These are phyloP conservation scores for Syncephalastrum monosporum DNA, from an alignment of 371 early-diverging fungal species.

Conservation along the genomic window DNA sequence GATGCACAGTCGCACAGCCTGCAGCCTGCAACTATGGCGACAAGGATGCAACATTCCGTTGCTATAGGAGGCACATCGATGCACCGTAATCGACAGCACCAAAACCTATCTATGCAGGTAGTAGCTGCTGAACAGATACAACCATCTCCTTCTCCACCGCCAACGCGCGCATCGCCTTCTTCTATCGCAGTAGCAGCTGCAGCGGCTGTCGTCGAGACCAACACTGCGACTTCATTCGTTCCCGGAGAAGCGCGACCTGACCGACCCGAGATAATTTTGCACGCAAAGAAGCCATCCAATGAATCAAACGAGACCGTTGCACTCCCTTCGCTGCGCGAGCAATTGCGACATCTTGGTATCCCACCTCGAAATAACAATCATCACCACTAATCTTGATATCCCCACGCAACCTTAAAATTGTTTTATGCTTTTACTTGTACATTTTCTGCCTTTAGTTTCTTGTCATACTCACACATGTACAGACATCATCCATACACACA, in stretches of 20 bases:
- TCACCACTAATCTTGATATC: no score
- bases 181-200: neutral
- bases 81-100: neutral
- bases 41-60: no score
- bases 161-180: neutral
- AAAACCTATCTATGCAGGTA: conserved; percentile 1
- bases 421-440: no score
- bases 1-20: no score
- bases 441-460: no score
- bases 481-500: no score
- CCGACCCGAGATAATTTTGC: conserved; percentile 12
- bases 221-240: conserved; percentile 4
- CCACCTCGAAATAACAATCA: neutral
- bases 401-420: no score
- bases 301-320: neutral
- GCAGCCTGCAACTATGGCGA: no score
- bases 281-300: neutral
- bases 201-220: neutral
- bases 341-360: conserved; percentile 7
- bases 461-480: no score
- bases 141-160: conserved; percentile 1
- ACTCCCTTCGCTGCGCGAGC: conserved; percentile 11
- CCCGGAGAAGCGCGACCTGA: conserved; percentile 11
- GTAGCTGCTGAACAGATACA: neutral
- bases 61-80: no score